Evolutionary conservation across 768 basidiomycete species (phyloP), one percentile per base, ranked within the genome.

Genomic region (Trichaptum fuscoviolaceum): DNA sequence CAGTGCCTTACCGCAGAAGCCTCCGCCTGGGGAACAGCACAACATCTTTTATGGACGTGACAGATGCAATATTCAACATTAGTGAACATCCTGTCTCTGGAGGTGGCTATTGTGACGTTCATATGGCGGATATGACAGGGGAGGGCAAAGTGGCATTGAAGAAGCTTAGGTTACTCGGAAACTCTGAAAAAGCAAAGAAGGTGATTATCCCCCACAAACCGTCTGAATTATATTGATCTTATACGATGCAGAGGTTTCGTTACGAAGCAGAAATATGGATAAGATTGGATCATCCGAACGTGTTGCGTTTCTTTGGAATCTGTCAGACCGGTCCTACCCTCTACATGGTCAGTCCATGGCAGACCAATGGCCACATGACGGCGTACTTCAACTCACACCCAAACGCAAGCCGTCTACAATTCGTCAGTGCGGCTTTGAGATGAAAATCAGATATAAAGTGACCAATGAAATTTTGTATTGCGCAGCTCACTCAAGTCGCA

Each of bases 211-310:
- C 2, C 12, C 9, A 61, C 59, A 34, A n/a, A 4, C 2, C 18
- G 30, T 25, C 15, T 17, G 15, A 34, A 7, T 25, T 12, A 15
- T 15, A 61, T 15, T 25, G 23, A 61, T 61, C 3, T 5, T 25
- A 12, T 23, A 7, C 20, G 20, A 7, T 60, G 7, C 58, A 60
- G 58, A 60, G 58, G n/a, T 60, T 60, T 20, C 58, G 58, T 10
- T 60, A 60, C 58, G 59, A 61, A 61, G 59, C 59, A 61, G 59
- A 61, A 20, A 61, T 61, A 15, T 61, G 59, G 59, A 25, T 34
- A 3, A 25, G 59, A 34, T 34, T 61, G 59, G 59, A 61, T 2
- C 59, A 61, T 17, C 59, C 4, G 8, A 25, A 61, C 59, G 59
- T 61, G 8, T 34, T 61, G 59, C 59, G 30, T 3, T 61, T 61